A percentile compares a stretch with the other conserved stretches of the same genome.
phyloP scores from a whole-genome alignment of 2,329 filamentous ascomycete species.

The Pseudocercospora eumusae region DNA sequence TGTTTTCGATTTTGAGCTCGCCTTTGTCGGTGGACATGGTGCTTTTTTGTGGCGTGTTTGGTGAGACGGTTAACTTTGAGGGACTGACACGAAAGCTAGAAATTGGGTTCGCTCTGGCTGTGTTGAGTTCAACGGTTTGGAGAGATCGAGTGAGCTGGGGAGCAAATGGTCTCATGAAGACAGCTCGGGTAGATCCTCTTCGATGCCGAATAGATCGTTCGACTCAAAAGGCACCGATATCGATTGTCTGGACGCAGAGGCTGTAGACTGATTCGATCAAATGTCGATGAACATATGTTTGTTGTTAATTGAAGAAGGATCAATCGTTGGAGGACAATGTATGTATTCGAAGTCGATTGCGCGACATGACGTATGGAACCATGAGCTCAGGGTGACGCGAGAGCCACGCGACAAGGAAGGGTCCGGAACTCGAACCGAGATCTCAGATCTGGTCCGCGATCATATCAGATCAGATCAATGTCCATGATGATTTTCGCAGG shows the following conservation, averaged over 20 bases:
- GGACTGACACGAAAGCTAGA: not conserved
- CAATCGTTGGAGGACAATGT: not conserved
- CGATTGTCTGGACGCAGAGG: not conserved
- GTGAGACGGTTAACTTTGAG: not conserved
- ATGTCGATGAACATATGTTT: too few species aligned
- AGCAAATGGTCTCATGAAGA: conserved; percentile 21
- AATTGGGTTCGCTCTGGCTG: not conserved
- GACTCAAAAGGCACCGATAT: too few species aligned
- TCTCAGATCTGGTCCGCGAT: not conserved
- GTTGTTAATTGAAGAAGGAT: not conserved
- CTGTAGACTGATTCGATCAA: not conserved
- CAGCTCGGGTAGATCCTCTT: not conserved
- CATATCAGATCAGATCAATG: too few species aligned
- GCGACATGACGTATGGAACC: not conserved
- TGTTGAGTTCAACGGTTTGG: conserved; percentile 5
- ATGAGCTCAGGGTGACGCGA: conserved; percentile 6
- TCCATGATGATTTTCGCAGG: too few species aligned
- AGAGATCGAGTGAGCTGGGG: conserved; percentile 17
- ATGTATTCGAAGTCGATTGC: not conserved
- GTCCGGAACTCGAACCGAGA: not conserved
- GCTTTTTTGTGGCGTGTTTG: not conserved
- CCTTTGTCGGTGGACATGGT: conserved; percentile 34
- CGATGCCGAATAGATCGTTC: not conserved
- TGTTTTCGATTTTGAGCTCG: conserved; percentile 55
- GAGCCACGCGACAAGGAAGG: not conserved